Conservation (phyloP, 2,329 filamentous ascomycete genomes). For the Pyrenophora graminea region DNA sequence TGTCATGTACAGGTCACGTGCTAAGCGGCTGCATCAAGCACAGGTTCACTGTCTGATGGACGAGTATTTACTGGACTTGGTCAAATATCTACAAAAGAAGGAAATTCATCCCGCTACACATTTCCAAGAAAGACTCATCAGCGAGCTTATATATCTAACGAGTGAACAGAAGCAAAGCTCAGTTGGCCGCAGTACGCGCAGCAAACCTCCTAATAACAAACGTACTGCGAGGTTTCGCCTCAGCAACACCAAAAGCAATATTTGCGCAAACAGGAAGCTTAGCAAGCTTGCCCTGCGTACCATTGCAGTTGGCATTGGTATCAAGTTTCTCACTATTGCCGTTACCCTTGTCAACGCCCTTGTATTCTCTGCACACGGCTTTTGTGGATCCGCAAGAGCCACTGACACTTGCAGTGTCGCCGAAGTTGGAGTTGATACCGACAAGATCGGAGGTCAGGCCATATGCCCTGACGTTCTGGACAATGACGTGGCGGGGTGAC, state of each 20-base stretch:
- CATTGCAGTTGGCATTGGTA: conserved; percentile 18
- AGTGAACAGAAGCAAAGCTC: not conserved
- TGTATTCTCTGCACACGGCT: conserved; percentile 29
- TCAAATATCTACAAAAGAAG: conserved; percentile 1
- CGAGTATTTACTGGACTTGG: not conserved
- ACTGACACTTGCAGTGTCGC: conserved; percentile 51
- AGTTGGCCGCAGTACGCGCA: conserved; percentile 1
- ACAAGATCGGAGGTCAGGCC: conserved; percentile 47
- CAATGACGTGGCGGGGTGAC: conserved; percentile 48
- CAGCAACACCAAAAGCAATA: not conserved
- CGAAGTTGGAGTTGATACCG: conserved; percentile 56
- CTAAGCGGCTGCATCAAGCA: too few relatives aligned
- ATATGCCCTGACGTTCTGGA: conserved; percentile 49
- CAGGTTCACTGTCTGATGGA: not conserved
- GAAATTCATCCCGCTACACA: not conserved
- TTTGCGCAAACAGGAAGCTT: conserved; percentile 22
- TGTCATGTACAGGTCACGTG: not conserved
- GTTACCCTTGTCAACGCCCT: conserved; percentile 28
- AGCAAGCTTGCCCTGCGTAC: conserved; percentile 23
- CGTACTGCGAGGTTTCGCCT: not conserved
- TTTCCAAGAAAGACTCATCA: too few relatives aligned
- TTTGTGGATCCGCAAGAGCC: conserved; percentile 43
- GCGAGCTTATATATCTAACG: not conserved
- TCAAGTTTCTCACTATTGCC: conserved; percentile 19
- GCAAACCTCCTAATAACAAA: conserved; percentile 5